A percentile compares a stretch with the other conserved stretches of the same genome.
Conservation (phyloP, 2,329 filamentous ascomycete species). For the Talaromyces piceae region DNA sequence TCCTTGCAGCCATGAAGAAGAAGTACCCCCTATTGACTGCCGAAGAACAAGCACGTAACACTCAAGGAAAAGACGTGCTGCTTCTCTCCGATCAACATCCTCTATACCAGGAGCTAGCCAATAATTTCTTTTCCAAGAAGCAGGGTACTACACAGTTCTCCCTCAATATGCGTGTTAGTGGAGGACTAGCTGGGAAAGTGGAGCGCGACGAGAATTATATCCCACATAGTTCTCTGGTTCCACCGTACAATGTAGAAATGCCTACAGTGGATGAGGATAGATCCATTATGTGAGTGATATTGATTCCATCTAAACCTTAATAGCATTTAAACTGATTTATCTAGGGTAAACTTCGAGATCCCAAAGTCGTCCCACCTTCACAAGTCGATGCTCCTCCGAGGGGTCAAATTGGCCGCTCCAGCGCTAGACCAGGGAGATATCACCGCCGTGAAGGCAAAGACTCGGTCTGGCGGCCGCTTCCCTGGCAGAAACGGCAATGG, state of each 20-base stretch:
- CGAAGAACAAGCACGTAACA: constrained; percentile 72
- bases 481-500: constrained; percentile 40
- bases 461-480: constrained; percentile 50
- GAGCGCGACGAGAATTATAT: constrained; percentile 78
- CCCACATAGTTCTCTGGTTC: constrained; percentile 72
- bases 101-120: constrained; percentile 76
- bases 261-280: constrained; percentile 76
- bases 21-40: constrained; percentile 72
- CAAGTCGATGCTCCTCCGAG: constrained; percentile 89
- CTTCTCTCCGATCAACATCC: constrained; percentile 77
- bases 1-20: constrained; percentile 72
- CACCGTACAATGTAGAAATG: constrained; percentile 67
- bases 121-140: constrained; percentile 88
- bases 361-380: constrained; percentile 65
- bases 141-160: constrained; percentile 59
- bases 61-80: constrained; percentile 70
- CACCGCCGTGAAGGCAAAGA: constrained; percentile 60
- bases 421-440: constrained; percentile 70
- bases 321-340: constrained; percentile 22
- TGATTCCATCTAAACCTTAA: constrained; percentile 3
- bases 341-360: constrained; percentile 77
- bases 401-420: constrained; percentile 64
- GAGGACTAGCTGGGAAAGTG: constrained; percentile 71
- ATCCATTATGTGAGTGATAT: constrained; percentile 63
- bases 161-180: constrained; percentile 66